Evolutionary conservation across 208 protist genomes (phyloP).

Genomic region (Trypanosoma platydactyli): DNA sequence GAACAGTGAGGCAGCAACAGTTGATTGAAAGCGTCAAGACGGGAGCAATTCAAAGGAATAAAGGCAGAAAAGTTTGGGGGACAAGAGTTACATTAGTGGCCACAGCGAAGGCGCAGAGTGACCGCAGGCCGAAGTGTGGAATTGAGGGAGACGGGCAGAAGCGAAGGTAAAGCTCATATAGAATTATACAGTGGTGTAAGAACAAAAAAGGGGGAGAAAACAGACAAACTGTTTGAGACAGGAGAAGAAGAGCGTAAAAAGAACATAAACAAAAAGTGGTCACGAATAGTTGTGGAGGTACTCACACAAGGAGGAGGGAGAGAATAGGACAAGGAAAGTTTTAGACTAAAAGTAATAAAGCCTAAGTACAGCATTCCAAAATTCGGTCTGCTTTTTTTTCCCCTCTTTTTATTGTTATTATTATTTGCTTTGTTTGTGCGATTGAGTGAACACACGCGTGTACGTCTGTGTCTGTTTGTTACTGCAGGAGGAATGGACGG

Average conservation of each 20-base stretch:
- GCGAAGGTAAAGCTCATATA: background rate
- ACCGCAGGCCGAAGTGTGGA: background rate
- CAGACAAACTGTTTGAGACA: too few relatives aligned
- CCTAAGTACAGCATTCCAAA: background rate
- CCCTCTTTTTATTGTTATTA: too few relatives aligned
- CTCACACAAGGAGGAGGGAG: background rate
- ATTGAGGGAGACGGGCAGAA: background rate
- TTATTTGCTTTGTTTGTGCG: too few relatives aligned
- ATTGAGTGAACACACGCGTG: too few relatives aligned
- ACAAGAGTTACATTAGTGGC: background rate
- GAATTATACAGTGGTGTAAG: background rate
- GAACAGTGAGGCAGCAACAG: too few relatives aligned
- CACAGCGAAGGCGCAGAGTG: background rate
- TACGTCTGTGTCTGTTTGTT: too few relatives aligned
- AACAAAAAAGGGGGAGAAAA: background rate
- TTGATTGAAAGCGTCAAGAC: too few relatives aligned
- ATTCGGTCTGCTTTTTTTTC: too few relatives aligned
- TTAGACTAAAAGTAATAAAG: background rate
- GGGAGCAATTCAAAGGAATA: too few relatives aligned
- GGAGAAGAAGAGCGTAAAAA: background rate
- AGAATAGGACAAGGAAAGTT: constrained; percentile 1
- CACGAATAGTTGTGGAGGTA: too few relatives aligned
- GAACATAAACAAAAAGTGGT: background rate
- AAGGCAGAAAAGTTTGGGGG: too few relatives aligned
- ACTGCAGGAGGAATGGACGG: background rate